Evolutionary conservation across 192 early-diverging fungal species (phyloP), one percentile per base, ranked within the genome.

Genomic region (Diversispora epigaea): DNA sequence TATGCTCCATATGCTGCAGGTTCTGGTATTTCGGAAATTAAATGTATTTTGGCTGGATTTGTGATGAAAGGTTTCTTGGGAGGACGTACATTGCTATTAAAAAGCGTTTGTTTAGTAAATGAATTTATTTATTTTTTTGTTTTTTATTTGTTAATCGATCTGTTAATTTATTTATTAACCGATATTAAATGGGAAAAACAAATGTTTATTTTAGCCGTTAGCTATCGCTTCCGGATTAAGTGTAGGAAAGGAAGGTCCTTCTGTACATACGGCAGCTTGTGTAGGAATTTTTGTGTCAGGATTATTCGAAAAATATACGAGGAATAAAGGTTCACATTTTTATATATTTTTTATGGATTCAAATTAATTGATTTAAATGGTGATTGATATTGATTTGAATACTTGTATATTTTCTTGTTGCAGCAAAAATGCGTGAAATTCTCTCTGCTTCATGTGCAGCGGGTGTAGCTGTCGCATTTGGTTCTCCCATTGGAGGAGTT

Each of bases 391-490:
- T 32, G 0, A 2, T 32, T 32, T 32, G 25, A 32, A 44, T 85
- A 12, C 78, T 79, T 21, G 7, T 39, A 55, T 49, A n/a, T 45
- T 63, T 56, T 62, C 47, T 49, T 3, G 19, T 14, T 12, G 40
- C 77, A 73, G 92, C 93, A 19, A 90, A 92, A 75, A 86, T 89
- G 57, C 83, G 91, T n/a, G 91, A 95, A 78, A 89, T 95, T n/a
- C 81, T 94, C 21, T 93, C 92, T 14, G 92, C 91, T 0, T 90
- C 94, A 0, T 91, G 93, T 79, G 95, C 98, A 0, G 96, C 98
- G 4, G 98, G 97, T n/a, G 93, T 98, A 8, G 93, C 95, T 0
- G 95, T 96, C 5, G 97, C 96, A 6, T 98, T 99, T 86, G 98
- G 98, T 0, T 92, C 96, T 32, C 96, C 97, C 1, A 96, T 98